Percentiles rank a stretch among this genome's conserved stretches.
phyloP scores from a whole-genome alignment of 345 rosid genomes.

The Carallia pectinifolia region DNA sequence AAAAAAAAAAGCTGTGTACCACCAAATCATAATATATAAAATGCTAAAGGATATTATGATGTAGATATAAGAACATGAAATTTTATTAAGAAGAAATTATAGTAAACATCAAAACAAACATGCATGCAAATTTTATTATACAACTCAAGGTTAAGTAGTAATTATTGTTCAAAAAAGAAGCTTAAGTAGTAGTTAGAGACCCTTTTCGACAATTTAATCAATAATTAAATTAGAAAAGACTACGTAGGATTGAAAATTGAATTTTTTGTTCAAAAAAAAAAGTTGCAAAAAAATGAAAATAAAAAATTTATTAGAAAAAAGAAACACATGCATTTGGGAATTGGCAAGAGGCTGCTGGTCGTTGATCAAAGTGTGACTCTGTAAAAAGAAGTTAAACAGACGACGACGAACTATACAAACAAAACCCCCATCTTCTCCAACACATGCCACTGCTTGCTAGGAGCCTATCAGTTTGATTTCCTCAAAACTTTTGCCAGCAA shows the following conservation, averaged over 20 bases:
- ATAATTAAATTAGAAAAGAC: not conserved
- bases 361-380: conserved; percentile 17
- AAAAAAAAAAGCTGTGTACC: no score
- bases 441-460: conserved; percentile 5
- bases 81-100: no score
- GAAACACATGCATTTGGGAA: not conserved
- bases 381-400: conserved; percentile 62
- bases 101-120: no score
- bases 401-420: conserved; percentile 49
- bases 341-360: conserved; percentile 12
- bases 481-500: conserved; percentile 18
- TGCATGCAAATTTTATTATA: no score
- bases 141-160: no score
- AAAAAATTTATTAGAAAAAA: not conserved
- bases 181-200: no score
- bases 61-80: no score
- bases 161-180: no score
- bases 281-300: not conserved
- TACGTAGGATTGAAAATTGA: not conserved
- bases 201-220: not conserved
- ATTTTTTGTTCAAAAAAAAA: no score
- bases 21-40: no score
- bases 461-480: not conserved
- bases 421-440: conserved; percentile 24
- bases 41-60: no score